phyloP scores from a whole-genome alignment of 2,329 filamentous ascomycete genomes.

The Aspergillus sp. region DNA sequence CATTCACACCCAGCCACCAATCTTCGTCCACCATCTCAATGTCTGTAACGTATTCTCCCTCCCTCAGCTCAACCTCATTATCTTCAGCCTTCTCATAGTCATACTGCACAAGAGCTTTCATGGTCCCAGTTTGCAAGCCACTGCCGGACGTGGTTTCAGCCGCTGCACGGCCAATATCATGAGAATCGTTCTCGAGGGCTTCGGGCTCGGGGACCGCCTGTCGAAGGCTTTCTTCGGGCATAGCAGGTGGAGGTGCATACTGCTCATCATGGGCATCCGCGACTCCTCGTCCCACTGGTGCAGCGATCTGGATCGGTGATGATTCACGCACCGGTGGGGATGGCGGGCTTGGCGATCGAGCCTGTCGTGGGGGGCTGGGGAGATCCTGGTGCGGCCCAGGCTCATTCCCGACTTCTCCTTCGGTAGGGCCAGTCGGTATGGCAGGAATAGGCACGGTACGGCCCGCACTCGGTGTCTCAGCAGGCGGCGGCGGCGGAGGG shows the following conservation, averaged over 20 bases:
- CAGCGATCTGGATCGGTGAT: conserved; percentile 77
- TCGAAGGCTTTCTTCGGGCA: conserved; percentile 58
- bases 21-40: conserved; percentile 98
- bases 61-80: conserved; percentile 84
- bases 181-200: conserved; percentile 54
- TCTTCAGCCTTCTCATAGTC: conserved; percentile 98
- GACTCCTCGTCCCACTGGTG: conserved; percentile 65
- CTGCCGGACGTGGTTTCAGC: conserved; percentile 47
- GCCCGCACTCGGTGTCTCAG: conserved; percentile 58
- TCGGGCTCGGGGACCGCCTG: conserved; percentile 56
- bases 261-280: conserved; percentile 37
- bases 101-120: conserved; percentile 74
- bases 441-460: conserved; percentile 71
- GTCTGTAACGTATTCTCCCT: conserved; percentile 80
- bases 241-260: conserved; percentile 31
- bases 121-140: conserved; percentile 45
- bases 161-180: conserved; percentile 54
- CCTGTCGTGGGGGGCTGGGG: conserved; percentile 37
- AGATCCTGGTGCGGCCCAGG: conserved; percentile 25
- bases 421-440: conserved; percentile 52
- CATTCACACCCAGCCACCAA: conserved; percentile 97
- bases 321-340: conserved; percentile 44
- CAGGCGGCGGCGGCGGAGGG: conserved; percentile 41
- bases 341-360: conserved; percentile 43
- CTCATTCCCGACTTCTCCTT: conserved; percentile 43